A percentile compares a stretch with the other conserved stretches of the same genome.
Evolutionary conservation across 805 yeast genomes (phyloP).

Genomic region (Hanseniaspora clermontiae): DNA sequence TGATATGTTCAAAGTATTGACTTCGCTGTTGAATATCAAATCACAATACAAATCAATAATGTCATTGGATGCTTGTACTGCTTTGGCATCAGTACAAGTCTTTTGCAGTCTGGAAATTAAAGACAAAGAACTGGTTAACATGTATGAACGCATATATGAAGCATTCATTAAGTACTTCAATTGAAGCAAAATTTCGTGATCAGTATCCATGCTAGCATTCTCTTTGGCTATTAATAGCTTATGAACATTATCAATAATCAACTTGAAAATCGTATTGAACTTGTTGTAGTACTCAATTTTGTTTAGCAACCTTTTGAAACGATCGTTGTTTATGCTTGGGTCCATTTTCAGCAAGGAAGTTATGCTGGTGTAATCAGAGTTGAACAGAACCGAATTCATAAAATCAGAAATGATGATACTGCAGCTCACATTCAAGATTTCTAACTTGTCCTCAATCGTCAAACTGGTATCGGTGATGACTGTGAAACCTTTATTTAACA

Average conservation of each 20-base stretch:
- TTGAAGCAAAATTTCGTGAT: not conserved
- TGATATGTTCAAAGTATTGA: not conserved
- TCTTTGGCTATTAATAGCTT: not conserved
- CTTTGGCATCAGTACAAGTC: not conserved
- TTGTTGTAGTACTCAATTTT: not conserved
- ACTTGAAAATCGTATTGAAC: conserved; percentile 2
- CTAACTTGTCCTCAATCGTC: not conserved
- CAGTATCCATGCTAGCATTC: not conserved
- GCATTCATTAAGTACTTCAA: conserved; percentile 7
- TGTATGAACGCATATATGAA: conserved; percentile 3
- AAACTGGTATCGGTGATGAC: not conserved
- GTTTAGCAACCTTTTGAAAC: not conserved
- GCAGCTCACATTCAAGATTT: not conserved
- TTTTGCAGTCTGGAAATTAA: not conserved
- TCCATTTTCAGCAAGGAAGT: not conserved
- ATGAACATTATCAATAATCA: conserved; percentile 1
- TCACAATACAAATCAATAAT: not conserved
- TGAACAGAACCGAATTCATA: not conserved
- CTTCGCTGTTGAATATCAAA: not conserved
- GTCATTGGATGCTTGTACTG: not conserved
- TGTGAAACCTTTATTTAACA: not conserved
- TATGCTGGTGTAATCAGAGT: conserved; percentile 1
- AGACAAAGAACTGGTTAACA: conserved; percentile 2
- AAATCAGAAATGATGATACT: conserved; percentile 3
- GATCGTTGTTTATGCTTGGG: not conserved